phyloP scores from a whole-genome alignment of 2,329 filamentous ascomycete genomes.

The Paecilomyces formosus region DNA sequence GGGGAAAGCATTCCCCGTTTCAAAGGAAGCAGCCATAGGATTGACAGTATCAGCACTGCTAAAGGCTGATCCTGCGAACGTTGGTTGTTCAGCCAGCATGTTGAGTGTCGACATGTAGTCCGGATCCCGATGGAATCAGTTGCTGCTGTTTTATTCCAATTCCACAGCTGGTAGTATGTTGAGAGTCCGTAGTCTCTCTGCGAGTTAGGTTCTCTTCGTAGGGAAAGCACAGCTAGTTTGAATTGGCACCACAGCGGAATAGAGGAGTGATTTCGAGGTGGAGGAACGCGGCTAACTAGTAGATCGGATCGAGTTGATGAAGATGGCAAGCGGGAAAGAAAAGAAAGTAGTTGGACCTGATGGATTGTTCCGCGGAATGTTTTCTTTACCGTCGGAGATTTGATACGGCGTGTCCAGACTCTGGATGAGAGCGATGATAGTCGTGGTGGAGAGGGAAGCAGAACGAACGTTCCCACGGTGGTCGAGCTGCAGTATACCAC shows the following conservation, averaged over 20 bases:
- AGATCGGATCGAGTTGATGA: not conserved
- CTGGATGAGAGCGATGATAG: not conserved
- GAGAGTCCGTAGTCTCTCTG: not conserved
- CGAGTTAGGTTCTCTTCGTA: not conserved
- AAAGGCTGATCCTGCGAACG: conserved; percentile 9
- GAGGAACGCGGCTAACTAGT: not conserved
- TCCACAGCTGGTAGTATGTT: not conserved
- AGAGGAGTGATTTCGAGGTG: not conserved
- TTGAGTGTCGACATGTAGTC: conserved; percentile 13
- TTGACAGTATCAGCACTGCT: conserved; percentile 8
- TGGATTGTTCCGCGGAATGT: not conserved
- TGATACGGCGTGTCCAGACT: not conserved
- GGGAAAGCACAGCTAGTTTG: not conserved
- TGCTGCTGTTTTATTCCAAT: not conserved
- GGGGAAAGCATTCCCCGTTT: conserved; percentile 13
- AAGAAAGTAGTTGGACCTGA: not conserved
- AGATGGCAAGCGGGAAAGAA: not conserved
- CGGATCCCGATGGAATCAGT: not conserved
- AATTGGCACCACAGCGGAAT: not conserved
- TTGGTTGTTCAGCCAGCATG: conserved; percentile 13
- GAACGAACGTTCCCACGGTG: not conserved
- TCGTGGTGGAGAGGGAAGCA: not conserved
- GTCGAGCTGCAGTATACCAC: not conserved
- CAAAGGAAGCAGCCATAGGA: conserved; percentile 9
- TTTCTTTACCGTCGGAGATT: not conserved